Evolutionary conservation across 805 yeast species (phyloP).

Genomic region (Candida saitoana): DNA sequence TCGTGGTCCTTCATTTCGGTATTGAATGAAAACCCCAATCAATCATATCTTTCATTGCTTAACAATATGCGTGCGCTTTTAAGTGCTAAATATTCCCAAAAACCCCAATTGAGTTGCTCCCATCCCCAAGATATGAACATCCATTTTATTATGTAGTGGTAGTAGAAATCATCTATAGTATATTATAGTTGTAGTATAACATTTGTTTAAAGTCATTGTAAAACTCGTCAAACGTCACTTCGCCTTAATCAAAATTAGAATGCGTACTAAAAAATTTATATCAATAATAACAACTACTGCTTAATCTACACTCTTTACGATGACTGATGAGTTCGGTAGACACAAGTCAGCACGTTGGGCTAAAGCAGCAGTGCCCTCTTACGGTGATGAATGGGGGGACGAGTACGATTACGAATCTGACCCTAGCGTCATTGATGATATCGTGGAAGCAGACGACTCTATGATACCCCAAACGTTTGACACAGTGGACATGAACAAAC

Average conservation of each 20-base stretch:
- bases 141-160: slow-evolving; percentile 25
- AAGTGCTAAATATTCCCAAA: slow-evolving; percentile 30
- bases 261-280: neutral
- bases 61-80: slow-evolving; percentile 34
- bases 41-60: slow-evolving; percentile 31
- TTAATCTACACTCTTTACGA: too few relatives aligned
- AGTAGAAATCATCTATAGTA: neutral
- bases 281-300: neutral
- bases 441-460: slow-evolving; percentile 7
- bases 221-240: neutral
- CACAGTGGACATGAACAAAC: neutral
- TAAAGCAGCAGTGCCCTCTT: slow-evolving; percentile 38
- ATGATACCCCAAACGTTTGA: slow-evolving; percentile 6
- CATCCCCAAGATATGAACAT: slow-evolving; percentile 39
- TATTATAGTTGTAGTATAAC: neutral
- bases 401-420: slow-evolving; percentile 23
- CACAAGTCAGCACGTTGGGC: slow-evolving; percentile 44
- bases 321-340: slow-evolving; percentile 38
- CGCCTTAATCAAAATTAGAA: neutral
- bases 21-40: slow-evolving; percentile 25
- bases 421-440: slow-evolving; percentile 10
- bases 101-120: slow-evolving; percentile 37
- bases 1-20: slow-evolving; percentile 33
- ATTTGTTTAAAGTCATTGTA: too few relatives aligned
- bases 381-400: slow-evolving; percentile 42